Evolutionary conservation across 805 yeast genomes (phyloP).

Genomic region (Candida suzukii): DNA sequence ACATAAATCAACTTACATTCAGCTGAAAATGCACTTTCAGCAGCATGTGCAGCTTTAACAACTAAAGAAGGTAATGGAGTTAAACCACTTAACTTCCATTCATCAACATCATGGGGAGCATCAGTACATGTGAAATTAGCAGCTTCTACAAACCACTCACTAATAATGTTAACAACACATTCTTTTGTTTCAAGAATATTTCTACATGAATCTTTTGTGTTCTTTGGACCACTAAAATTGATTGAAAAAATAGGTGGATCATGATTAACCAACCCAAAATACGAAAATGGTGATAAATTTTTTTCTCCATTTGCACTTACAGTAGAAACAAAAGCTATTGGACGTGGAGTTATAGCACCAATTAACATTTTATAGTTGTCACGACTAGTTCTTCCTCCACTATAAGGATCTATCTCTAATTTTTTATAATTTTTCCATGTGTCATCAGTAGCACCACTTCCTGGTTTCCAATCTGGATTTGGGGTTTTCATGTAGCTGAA

Average conservation of each 20-base stretch:
- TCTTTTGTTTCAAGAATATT: conserved; percentile 47
- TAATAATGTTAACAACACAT: conserved; percentile 46
- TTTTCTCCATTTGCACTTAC: conserved; percentile 31
- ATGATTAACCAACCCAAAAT: conserved; percentile 35
- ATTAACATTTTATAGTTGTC: conserved; percentile 44
- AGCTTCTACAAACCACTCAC: conserved; percentile 62
- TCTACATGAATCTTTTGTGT: conserved; percentile 39
- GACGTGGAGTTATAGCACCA: conserved; percentile 53
- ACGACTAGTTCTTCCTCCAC: conserved; percentile 28
- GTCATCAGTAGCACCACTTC: conserved; percentile 37
- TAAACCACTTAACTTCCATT: conserved; percentile 50
- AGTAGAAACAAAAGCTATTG: conserved; percentile 52
- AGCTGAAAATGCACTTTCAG: conserved; percentile 53
- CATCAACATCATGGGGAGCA: conserved; percentile 46
- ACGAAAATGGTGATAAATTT: conserved; percentile 60
- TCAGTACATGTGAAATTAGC: conserved; percentile 43
- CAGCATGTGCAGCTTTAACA: conserved; percentile 52
- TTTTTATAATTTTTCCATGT: conserved; percentile 40
- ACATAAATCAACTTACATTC: conserved; percentile 43
- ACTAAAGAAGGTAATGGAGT: conserved; percentile 35
- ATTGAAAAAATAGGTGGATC: conserved; percentile 56
- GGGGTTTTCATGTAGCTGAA: conserved; percentile 7
- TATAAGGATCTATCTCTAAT: conserved; percentile 42
- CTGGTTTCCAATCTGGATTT: conserved; percentile 36
- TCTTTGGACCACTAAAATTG: conserved; percentile 36